A percentile compares a stretch with the other conserved stretches of the same genome.
phyloP scores from a whole-genome alignment of 768 basidiomycete species.

The Auricularia cornea region DNA sequence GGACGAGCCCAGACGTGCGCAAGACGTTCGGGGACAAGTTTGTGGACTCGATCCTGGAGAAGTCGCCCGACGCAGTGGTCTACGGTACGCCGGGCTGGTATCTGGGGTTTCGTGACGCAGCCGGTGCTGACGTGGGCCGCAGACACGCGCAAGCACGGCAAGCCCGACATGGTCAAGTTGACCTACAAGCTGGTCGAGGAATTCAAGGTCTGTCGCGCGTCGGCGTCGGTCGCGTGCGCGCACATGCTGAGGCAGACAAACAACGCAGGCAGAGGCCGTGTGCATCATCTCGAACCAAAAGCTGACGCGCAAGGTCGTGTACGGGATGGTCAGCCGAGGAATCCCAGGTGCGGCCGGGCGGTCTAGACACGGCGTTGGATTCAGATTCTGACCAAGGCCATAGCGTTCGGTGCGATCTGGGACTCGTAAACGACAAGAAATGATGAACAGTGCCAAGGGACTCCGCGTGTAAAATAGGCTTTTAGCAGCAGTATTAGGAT shows the following conservation, averaged over 20 bases:
- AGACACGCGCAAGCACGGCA: slow-evolving; percentile 37
- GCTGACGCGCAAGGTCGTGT: slow-evolving; percentile 48
- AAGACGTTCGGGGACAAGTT: slow-evolving; percentile 55
- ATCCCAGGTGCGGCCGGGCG: background rate
- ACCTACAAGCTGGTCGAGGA: slow-evolving; percentile 31
- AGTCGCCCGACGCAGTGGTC: slow-evolving; percentile 46
- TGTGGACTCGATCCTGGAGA: slow-evolving; percentile 46
- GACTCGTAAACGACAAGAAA: slow-evolving; percentile 32
- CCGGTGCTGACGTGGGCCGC: background rate
- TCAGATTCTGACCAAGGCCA: slow-evolving; percentile 37
- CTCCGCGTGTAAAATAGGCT: background rate
- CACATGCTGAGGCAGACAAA: background rate
- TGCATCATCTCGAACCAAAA: slow-evolving; percentile 52
- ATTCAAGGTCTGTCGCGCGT: slow-evolving; percentile 12
- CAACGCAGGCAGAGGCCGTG: slow-evolving; percentile 35
- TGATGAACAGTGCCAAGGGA: background rate
- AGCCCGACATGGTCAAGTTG: slow-evolving; percentile 37
- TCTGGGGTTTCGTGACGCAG: background rate
- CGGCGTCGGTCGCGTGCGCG: background rate
- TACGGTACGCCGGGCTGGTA: slow-evolving; percentile 34
- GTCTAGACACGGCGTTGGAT: background rate
- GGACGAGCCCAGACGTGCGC: slow-evolving; percentile 54
- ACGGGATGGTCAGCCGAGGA: slow-evolving; percentile 34
- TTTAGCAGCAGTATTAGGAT: too few relatives aligned
- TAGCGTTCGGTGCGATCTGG: slow-evolving; percentile 58